phyloP scores from a whole-genome alignment of 805 yeast species.

The Candida namnaoensis region DNA sequence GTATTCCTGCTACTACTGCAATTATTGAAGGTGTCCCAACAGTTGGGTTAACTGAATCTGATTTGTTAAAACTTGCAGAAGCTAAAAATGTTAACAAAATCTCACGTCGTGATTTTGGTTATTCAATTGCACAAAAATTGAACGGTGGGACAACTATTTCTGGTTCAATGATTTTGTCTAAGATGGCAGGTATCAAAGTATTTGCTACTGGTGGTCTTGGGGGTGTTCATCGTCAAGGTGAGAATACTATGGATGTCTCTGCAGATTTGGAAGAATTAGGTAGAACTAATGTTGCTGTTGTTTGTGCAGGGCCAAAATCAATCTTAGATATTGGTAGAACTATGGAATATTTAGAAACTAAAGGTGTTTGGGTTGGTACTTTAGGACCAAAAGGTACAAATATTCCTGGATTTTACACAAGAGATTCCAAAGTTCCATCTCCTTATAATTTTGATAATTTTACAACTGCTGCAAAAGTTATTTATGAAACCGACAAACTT shows the following conservation, averaged over 20 bases:
- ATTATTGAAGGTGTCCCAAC: constrained; percentile 63
- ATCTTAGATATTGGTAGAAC: constrained; percentile 76
- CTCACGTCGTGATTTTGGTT: constrained; percentile 74
- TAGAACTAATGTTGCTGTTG: constrained; percentile 79
- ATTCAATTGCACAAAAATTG: constrained; percentile 49
- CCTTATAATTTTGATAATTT: constrained; percentile 55
- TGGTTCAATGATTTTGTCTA: constrained; percentile 76
- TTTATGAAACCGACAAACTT: constrained; percentile 40
- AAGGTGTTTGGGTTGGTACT: constrained; percentile 82
- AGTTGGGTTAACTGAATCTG: constrained; percentile 49
- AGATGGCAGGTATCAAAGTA: constrained; percentile 67
- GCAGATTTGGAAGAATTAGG: constrained; percentile 85
- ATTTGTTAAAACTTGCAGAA: constrained; percentile 38
- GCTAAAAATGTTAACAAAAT: constrained; percentile 42
- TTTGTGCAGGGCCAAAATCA: constrained; percentile 87
- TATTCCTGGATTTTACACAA: constrained; percentile 77
- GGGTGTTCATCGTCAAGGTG: constrained; percentile 81
- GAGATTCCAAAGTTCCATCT: constrained; percentile 65
- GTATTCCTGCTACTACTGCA: constrained; percentile 80
- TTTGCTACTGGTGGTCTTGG: constrained; percentile 94
- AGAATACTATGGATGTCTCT: constrained; percentile 67
- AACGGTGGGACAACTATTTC: constrained; percentile 90
- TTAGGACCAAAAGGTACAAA: constrained; percentile 39
- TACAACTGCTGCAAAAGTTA: constrained; percentile 52
- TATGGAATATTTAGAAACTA: constrained; percentile 81